phyloP scores from a whole-genome alignment of 371 early-diverging fungal genomes.

The Blakeslea trispora region DNA sequence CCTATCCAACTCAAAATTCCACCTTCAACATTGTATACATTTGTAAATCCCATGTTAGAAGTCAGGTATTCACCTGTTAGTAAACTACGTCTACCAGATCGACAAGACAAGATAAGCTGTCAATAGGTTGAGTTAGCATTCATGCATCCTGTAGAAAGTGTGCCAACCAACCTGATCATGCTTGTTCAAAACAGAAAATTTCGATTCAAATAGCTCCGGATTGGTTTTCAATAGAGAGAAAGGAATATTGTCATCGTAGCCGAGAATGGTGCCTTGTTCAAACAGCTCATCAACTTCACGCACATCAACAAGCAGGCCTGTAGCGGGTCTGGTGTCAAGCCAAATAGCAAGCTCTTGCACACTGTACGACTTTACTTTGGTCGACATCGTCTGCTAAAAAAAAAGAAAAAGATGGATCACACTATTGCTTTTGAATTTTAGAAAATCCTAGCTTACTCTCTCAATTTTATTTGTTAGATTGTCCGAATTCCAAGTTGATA shows the following conservation, averaged over 20 bases:
- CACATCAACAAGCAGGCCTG: conserved; percentile 28
- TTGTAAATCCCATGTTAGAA: conserved; percentile 14
- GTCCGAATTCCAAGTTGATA: no score
- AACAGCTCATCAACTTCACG: conserved; percentile 34
- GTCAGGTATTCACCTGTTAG: conserved; percentile 15
- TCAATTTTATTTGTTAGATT: no score
- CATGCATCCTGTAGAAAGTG: neutral
- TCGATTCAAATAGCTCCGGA: conserved; percentile 20
- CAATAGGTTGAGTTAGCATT: neutral
- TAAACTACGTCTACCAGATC: conserved; percentile 29
- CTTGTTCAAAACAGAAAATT: conserved; percentile 23
- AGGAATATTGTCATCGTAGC: conserved; percentile 34
- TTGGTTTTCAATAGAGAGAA: conserved; percentile 23
- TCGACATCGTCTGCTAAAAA: conserved; percentile 5
- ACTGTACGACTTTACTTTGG: conserved; percentile 1
- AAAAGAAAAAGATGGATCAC: conserved; percentile 1
- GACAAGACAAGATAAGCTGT: conserved; percentile 23
- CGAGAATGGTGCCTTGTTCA: conserved; percentile 28
- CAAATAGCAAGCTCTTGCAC: conserved; percentile 12
- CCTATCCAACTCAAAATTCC: conserved; percentile 23
- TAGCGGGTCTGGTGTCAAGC: conserved; percentile 4
- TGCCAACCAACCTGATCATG: conserved; percentile 21
- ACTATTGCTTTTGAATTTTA: no score
- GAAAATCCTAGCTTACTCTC: no score
- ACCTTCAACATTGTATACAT: conserved; percentile 23